These are phyloP conservation scores for Pythium chondricola DNA, from an alignment of 352 stramenopile species.

Conservation along the genomic window DNA sequence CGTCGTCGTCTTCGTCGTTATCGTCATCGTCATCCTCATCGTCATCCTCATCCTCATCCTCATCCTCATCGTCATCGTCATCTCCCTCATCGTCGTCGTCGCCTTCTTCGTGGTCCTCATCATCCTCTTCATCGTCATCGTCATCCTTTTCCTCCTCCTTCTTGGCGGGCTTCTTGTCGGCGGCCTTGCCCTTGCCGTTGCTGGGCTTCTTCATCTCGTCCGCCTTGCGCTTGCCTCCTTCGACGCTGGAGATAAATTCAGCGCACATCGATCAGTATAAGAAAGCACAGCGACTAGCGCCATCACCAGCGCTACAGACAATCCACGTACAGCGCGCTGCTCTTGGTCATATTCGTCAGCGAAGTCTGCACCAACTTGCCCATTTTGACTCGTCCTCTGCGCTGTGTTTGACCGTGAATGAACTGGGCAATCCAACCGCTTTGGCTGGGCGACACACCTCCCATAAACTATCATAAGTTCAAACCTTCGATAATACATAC, in stretches of 20 bases:
- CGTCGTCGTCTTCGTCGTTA: slow-evolving; percentile 30
- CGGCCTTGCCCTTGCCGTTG: slow-evolving; percentile 36
- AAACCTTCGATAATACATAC: not conserved
- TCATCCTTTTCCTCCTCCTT: slow-evolving; percentile 23
- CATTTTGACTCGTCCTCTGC: no score
- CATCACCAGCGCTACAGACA: no score
- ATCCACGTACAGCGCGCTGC: slow-evolving; percentile 9
- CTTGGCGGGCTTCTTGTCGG: slow-evolving; percentile 22
- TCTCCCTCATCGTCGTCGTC: slow-evolving; percentile 40
- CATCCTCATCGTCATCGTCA: slow-evolving; percentile 28
- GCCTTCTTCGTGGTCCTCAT: slow-evolving; percentile 43
- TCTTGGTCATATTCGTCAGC: slow-evolving; percentile 13
- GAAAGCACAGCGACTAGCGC: not conserved
- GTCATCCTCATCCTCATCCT: slow-evolving; percentile 26
- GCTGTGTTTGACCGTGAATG: not conserved
- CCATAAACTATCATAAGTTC: not conserved
- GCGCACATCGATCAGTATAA: not conserved
- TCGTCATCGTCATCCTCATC: slow-evolving; percentile 41
- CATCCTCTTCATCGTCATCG: slow-evolving; percentile 35
- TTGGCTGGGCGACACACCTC: not conserved
- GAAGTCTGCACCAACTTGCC: slow-evolving; percentile 19
- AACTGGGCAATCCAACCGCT: no score
- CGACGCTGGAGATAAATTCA: no score
- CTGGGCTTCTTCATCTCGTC: slow-evolving; percentile 20
- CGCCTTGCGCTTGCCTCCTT: slow-evolving; percentile 31